Percentiles rank a stretch among this genome's conserved stretches.
Conservation (phyloP, 768 basidiomycete genomes). For the Termitomyces sp. region DNA sequence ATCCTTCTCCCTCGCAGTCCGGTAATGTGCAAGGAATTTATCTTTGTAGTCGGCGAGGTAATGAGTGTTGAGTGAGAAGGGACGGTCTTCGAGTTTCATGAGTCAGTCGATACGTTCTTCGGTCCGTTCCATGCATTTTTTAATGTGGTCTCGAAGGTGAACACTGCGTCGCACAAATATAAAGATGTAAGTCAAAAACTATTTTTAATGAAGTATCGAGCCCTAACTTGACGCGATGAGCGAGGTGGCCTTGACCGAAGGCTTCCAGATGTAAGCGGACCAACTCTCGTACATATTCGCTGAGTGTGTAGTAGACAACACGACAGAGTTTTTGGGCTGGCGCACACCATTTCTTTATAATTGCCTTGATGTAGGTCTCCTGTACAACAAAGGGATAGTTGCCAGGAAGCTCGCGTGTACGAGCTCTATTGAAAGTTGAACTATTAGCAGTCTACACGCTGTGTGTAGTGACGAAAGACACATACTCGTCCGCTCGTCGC, state of each 20-base stretch:
- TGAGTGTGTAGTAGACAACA: slow-evolving; percentile 28
- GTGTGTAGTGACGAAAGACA: not conserved
- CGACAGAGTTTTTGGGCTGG: slow-evolving; percentile 45
- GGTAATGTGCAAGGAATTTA: slow-evolving; percentile 48
- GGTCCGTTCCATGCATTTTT: slow-evolving; percentile 31
- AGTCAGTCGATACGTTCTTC: slow-evolving; percentile 40
- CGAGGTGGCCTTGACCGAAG: slow-evolving; percentile 48
- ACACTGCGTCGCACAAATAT: slow-evolving; percentile 24
- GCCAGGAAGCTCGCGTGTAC: slow-evolving; percentile 66
- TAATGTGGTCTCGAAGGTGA: slow-evolving; percentile 46
- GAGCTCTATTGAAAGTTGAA: slow-evolving; percentile 36
- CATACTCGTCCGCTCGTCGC: slow-evolving; percentile 39
- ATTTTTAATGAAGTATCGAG: not conserved
- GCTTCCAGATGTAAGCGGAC: slow-evolving; percentile 33
- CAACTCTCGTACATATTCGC: slow-evolving; percentile 27
- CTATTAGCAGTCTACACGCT: not conserved
- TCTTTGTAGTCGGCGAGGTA: slow-evolving; percentile 38
- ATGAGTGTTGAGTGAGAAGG: slow-evolving; percentile 42
- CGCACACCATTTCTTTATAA: slow-evolving; percentile 40
- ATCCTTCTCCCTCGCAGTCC: slow-evolving; percentile 29
- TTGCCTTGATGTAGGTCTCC: slow-evolving; percentile 36
- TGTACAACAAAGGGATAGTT: slow-evolving; percentile 62
- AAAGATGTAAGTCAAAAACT: not conserved
- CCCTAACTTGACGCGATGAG: slow-evolving; percentile 36
- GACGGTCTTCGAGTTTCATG: slow-evolving; percentile 34